Evolutionary conservation across 192 early-diverging fungal species (phyloP).

Genomic region (Kappamyces sp.): DNA sequence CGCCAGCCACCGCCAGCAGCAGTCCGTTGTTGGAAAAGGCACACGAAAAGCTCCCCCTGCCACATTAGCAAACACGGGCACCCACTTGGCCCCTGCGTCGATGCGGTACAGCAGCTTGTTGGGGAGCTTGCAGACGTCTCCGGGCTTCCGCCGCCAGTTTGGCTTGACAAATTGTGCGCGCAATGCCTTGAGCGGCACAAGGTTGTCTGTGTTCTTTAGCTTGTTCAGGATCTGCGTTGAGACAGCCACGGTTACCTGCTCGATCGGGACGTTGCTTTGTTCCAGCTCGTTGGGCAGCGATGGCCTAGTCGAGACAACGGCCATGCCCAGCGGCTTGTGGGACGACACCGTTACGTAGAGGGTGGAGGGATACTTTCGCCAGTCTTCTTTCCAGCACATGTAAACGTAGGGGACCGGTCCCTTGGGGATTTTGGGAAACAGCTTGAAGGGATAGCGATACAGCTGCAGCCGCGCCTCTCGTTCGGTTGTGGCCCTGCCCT

Average conservation of each 20-base stretch:
- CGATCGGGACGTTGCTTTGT: conserved; percentile 28
- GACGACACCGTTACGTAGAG: conserved; percentile 27
- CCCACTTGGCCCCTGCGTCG: conserved; percentile 18
- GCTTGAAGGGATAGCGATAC: conserved; percentile 31
- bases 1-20: conserved; percentile 35
- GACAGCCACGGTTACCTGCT: conserved; percentile 21
- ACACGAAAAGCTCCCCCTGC: conserved; percentile 35
- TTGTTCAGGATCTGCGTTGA: not conserved
- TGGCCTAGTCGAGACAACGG: conserved; percentile 19
- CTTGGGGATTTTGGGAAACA: not conserved
- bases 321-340: conserved; percentile 14
- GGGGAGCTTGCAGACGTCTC: conserved; percentile 39
- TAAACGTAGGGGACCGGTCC: conserved; percentile 17
- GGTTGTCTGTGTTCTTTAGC: no score
- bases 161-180: conserved; percentile 17
- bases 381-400: conserved; percentile 20
- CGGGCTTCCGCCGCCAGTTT: conserved; percentile 31
- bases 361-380: conserved; percentile 37
- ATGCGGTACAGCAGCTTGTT: conserved; percentile 35
- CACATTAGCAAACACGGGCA: not conserved
- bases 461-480: conserved; percentile 37
- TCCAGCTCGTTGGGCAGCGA: conserved; percentile 29
- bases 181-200: no score
- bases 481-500: conserved; percentile 30
- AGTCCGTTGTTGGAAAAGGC: conserved; percentile 39